phyloP scores from a whole-genome alignment of 148 eudicot species.

The Suaeda aralocaspica region DNA sequence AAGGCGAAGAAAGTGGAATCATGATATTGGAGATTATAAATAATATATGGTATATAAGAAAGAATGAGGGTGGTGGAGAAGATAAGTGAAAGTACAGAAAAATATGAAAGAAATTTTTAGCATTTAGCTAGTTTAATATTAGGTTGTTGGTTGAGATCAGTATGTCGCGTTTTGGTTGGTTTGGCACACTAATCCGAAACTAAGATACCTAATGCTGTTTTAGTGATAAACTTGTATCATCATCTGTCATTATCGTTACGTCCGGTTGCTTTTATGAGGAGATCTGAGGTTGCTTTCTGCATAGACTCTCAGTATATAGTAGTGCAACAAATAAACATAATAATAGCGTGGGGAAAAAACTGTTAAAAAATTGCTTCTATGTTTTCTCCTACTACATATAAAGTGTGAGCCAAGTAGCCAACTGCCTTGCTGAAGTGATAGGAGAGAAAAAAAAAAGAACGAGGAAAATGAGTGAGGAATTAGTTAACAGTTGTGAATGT shows the following conservation, averaged over 20 bases:
- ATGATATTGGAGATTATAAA: too few species aligned
- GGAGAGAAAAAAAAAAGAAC: background rate
- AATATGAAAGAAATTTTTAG: background rate
- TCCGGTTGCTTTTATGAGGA: conserved; percentile 14
- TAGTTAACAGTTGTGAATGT: background rate
- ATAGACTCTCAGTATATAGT: background rate
- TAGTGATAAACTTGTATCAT: background rate
- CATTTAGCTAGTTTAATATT: background rate
- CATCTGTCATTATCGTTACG: background rate
- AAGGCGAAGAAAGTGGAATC: too few species aligned
- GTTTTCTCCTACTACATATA: background rate
- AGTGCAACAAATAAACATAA: background rate
- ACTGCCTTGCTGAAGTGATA: background rate
- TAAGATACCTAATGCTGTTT: background rate
- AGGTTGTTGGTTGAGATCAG: background rate
- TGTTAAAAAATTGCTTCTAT: too few species aligned
- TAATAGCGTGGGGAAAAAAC: background rate
- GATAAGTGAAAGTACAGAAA: background rate
- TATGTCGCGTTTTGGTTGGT: background rate
- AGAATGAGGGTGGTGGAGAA: background rate
- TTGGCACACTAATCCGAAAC: background rate
- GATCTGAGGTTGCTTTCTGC: conserved; percentile 5
- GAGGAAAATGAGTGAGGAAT: background rate
- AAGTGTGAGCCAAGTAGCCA: background rate
- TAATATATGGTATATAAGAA: background rate